phyloP scores from a whole-genome alignment of 78 protist genomes.

The Dictyostelium discoideum region dicty_2.7 NC_007090.3:413001-413500 shows the following conservation, averaged over 20 bases:
- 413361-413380: background rate
- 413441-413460: background rate
- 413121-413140: constrained; percentile 3
- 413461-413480: background rate
- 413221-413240: background rate
- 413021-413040: background rate
- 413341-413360: background rate
- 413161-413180: background rate
- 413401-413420: background rate
- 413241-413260: background rate
- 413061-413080: background rate
- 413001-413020: constrained; percentile 22
- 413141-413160: background rate
- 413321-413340: background rate
- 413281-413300: background rate
- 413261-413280: background rate
- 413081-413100: constrained; percentile 3
- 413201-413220: background rate
- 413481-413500: no score
- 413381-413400: background rate
- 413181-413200: constrained; percentile 17
- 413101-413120: background rate
- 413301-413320: background rate
- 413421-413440: background rate
- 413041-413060: background rate